Percentiles rank a stretch among this genome's conserved stretches.
These are phyloP conservation scores for Crepidotus variabilis DNA, from an alignment of 768 basidiomycete genomes.

Conservation along the genomic window DNA sequence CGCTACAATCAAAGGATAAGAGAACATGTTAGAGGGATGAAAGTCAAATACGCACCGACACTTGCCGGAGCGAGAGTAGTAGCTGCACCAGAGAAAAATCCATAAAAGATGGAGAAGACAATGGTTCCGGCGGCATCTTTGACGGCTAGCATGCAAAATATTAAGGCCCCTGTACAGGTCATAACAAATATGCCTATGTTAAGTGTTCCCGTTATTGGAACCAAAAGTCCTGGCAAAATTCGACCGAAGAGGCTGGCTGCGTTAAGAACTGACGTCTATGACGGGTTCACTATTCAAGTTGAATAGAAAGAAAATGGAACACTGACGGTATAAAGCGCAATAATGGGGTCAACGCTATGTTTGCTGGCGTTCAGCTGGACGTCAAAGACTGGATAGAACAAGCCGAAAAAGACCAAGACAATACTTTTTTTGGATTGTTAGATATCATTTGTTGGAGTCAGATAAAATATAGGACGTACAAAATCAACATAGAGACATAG, in stretches of 20 bases:
- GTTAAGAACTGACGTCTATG: conserved; percentile 50
- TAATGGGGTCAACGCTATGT: conserved; percentile 33
- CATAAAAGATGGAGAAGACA: conserved; percentile 35
- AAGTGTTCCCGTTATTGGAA: conserved; percentile 37
- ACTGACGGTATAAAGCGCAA: conserved; percentile 51
- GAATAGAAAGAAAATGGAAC: not conserved
- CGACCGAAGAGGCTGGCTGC: conserved; percentile 50
- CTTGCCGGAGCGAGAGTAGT: conserved; percentile 27
- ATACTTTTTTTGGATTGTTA: conserved; percentile 15
- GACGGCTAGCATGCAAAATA: conserved; percentile 39
- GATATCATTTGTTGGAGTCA: not conserved
- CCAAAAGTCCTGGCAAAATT: conserved; percentile 39
- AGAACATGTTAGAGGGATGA: not conserved
- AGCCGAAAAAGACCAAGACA: conserved; percentile 27
- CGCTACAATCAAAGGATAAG: conserved; percentile 11
- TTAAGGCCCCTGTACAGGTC: conserved; percentile 28
- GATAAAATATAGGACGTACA: not conserved
- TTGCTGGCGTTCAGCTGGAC: conserved; percentile 44
- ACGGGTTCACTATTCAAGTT: not conserved
- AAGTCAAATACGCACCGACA: conserved; percentile 19
- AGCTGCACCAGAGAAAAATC: conserved; percentile 43
- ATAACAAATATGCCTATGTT: conserved; percentile 36
- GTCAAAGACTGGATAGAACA: conserved; percentile 47
- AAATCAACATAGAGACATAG: conserved; percentile 15
- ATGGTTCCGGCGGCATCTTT: conserved; percentile 28